Evolutionary conservation across 2,329 filamentous ascomycete genomes (phyloP), one percentile per base, ranked within the genome.

Genomic region (Monosporascus sp.): DNA sequence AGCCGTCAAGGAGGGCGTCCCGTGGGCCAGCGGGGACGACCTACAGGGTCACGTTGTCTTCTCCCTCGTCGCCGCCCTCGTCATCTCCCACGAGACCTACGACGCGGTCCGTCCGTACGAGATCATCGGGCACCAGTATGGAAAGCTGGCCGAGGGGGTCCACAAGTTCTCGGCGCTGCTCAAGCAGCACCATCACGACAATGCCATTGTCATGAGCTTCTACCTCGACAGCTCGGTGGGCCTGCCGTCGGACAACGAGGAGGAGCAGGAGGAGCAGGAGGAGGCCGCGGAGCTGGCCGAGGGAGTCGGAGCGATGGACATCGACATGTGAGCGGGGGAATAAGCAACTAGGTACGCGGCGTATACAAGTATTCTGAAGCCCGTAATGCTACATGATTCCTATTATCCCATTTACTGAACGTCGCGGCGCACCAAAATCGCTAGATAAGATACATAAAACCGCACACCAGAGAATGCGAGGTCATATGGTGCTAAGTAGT

Each of bases 71-170:
- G 38, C 42, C n/a, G 38, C 52, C 9, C 52, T 54, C n/a, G 5
- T 54, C 11, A 11, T 46, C 37, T 1, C 52, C 22, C 52, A 54
- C 49, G 48, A 51, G 45, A 37, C 34, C 5, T 54, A 54, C 48
- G 42, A 51, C 45, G 37, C 34, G 9, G 37, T 5, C 20, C 11
- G 7, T 15, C 52, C 52, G 7, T 48, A 54, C 52, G 38, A 48
- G 22, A 22, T 17, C 15, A 36, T 54, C 41, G 31, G 48, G 36
- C 37, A 54, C 52, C 52, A 54, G 45, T 54, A 54, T 15, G 52
- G 52, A 4, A 47, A 45, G 25, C 38, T 51, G 27, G 49, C 49
- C 11, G 25, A 27, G 37, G 39, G 25, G 25, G 49, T 48, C 7
- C 52, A 54, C 49, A 20, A 50, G 25, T 49, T 53, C 39, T 47